These are phyloP conservation scores for Rhodotorula toruloides DNA, from an alignment of 768 basidiomycete genomes.

Conservation along the genomic window DNA sequence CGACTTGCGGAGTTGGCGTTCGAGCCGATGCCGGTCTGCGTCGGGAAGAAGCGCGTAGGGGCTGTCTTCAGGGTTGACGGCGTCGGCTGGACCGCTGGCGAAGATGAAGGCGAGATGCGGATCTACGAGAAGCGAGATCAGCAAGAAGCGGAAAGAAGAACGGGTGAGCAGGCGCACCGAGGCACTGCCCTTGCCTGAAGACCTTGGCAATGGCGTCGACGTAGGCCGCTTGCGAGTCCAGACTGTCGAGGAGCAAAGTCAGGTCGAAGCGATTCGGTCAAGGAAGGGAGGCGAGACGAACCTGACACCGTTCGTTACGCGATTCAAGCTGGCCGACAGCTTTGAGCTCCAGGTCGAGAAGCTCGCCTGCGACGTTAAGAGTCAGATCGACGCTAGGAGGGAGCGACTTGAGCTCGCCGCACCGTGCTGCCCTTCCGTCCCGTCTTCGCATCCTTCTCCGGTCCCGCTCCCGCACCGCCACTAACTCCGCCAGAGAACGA, in stretches of 20 bases:
- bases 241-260: no score
- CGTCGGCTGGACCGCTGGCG: constrained; percentile 3
- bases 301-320: constrained; percentile 41
- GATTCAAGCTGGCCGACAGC: constrained; percentile 35
- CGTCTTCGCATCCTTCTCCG: constrained; percentile 53
- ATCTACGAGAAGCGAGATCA: constrained; percentile 4
- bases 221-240: constrained; percentile 82
- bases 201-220: constrained; percentile 69
- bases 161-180: constrained; percentile 45
- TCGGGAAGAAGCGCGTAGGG: constrained; percentile 54
- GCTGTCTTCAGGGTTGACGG: constrained; percentile 48
- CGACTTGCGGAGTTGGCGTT: constrained; percentile 68
- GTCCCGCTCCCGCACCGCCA: constrained; percentile 70
- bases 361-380: constrained; percentile 18
- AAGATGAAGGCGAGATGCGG: constrained; percentile 17
- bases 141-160: neutral
- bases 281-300: constrained; percentile 1
- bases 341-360: constrained; percentile 40
- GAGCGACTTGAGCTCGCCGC: neutral
- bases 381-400: neutral
- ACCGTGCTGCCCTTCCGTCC: constrained; percentile 26
- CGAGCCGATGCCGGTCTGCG: constrained; percentile 61
- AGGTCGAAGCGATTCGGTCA: no score
- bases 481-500: constrained; percentile 8
- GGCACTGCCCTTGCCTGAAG: constrained; percentile 67